Evolutionary conservation across 441 rosid species (phyloP), one percentile per base, ranked within the genome.

Genomic region (Mallotus japonicus): DNA sequence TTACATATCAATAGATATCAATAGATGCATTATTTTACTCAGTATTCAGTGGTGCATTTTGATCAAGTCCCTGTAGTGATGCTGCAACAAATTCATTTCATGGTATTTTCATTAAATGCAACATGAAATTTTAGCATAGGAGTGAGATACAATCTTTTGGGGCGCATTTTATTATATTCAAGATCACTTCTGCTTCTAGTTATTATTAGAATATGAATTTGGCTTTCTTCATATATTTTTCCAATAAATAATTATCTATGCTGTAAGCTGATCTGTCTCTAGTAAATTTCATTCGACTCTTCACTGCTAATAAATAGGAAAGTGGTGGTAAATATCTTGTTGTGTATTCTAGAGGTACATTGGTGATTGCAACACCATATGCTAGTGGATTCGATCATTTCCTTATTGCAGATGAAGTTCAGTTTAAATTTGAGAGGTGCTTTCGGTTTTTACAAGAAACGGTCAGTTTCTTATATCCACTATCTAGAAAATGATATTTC

Each of bases 361-460:
- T 95, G 90, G 97, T 95, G 89, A 87, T 95, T 53, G 97, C 97
- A 2, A 92, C 99, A 60, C 99, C 99, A 16, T 95, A 90, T 83
- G 87, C 97, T 67, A 95, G 97, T 87, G 97, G 99, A 70, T 92
- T 95, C 72, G 99, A 95, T 82, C 87, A 95, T 81, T 92, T 92
- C 87, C 79, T 71, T 80, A 92, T 92, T 70, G 97, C 97, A 14
- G 97, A 92, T 82, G 97, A 95, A 87, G 97, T 88, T 71, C 97
- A 95, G 76, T 90, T 89, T 81, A 95, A 95, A 86, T 89, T 86
- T 76, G 97, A 95, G 79, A 87, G 97, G 82, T 92, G 97, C 73
- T 83, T 83, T 67, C 87, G 97, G 57, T 83, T 78, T 76, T 85
- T 95, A 65, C 86, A 87, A 71, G 99, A 89, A 71, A 71, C 86